Evolutionary conservation across 306 rosid genomes (phyloP).

Genomic region (Vigna radiata): DNA sequence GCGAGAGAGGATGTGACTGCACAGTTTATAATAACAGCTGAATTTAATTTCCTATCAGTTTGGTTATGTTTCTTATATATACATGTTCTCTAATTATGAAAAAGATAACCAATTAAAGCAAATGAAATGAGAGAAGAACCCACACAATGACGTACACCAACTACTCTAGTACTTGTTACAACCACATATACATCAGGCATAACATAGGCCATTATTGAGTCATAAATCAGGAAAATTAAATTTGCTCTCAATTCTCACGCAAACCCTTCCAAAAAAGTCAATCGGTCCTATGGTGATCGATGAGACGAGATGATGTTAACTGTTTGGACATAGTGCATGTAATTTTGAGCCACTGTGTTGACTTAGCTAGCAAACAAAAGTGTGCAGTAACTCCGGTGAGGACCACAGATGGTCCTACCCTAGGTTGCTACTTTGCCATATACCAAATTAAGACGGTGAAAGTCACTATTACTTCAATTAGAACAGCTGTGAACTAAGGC

Average conservation of each 20-base stretch:
- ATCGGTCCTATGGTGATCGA: slow-evolving; percentile 27
- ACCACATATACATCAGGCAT: slow-evolving; percentile 16
- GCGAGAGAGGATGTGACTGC: slow-evolving; percentile 15
- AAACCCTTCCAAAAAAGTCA: slow-evolving; percentile 49
- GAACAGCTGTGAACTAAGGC: slow-evolving; percentile 47
- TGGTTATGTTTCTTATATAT: slow-evolving; percentile 27
- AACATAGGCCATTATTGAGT: slow-evolving; percentile 38
- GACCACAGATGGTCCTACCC: slow-evolving; percentile 37
- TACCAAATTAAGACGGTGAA: slow-evolving; percentile 45
- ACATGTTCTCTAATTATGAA: slow-evolving; percentile 15
- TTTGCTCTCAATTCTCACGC: slow-evolving; percentile 48
- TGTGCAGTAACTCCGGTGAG: slow-evolving; percentile 14
- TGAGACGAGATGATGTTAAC: slow-evolving; percentile 14
- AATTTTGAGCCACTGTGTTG: slow-evolving; percentile 29
- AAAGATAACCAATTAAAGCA: slow-evolving; percentile 29
- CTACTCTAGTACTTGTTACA: slow-evolving; percentile 32
- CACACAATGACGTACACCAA: slow-evolving; percentile 29
- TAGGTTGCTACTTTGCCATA: slow-evolving; percentile 30
- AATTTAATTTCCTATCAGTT: slow-evolving; percentile 32
- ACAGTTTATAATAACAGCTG: slow-evolving; percentile 30
- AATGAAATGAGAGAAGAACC: slow-evolving; percentile 13
- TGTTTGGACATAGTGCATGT: slow-evolving; percentile 24
- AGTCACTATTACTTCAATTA: slow-evolving; percentile 43
- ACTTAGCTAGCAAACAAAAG: slow-evolving; percentile 38
- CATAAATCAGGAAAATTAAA: slow-evolving; percentile 43